Evolutionary conservation across 352 stramenopile genomes (phyloP), one percentile per base, ranked within the genome.

Genomic region (Hyaloperonospora arabidopsidis): DNA sequence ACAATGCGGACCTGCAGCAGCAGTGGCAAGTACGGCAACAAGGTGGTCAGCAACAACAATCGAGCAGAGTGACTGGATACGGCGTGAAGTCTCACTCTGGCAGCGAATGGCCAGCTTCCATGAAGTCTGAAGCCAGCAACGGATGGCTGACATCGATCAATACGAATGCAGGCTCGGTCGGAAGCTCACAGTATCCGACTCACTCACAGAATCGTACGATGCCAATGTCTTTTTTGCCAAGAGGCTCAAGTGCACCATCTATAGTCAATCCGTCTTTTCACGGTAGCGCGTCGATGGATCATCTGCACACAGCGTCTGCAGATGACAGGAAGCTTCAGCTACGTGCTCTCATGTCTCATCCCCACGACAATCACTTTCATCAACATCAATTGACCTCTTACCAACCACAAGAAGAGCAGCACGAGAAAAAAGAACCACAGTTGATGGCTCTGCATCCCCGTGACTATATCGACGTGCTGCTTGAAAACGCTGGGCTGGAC

Each of bases 401-500:
- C 47, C 60, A 58, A 29, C 54, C n/a, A 11, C 49, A 68, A 39
- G 50, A 60, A 36, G 45, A 63, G 2, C 62, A 61, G 18, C 60
- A 70, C 23, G 54, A 65, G 15, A 49, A 59, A n/a, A 44, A 59
- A 52, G 45, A 52, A n/a, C 50, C 15, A 32, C 38, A 58, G 17
- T 17, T 43, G 28, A 25, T 38, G 13, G 45, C 21, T 18, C 49
- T 52, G 17, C 57, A 61, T 11, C 53, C 60, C 5, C 68, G 68
- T 41, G 73, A 86, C 38, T 86, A 79, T 35, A 75, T 86, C 11
- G 75, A 86, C 50, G 70, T 84, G 18, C 46, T 86, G 15, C 53
- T 86, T 2, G 75, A 86, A 58, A 84, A 70, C 28, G 73, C 72
- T 0, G 73, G 57, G 10, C 34, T 86, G 36, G 72, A 86, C 18